Evolutionary conservation across 495 filamentous ascomycete genomes (phyloP).

Genomic region (Aspergillus nanangensis): DNA sequence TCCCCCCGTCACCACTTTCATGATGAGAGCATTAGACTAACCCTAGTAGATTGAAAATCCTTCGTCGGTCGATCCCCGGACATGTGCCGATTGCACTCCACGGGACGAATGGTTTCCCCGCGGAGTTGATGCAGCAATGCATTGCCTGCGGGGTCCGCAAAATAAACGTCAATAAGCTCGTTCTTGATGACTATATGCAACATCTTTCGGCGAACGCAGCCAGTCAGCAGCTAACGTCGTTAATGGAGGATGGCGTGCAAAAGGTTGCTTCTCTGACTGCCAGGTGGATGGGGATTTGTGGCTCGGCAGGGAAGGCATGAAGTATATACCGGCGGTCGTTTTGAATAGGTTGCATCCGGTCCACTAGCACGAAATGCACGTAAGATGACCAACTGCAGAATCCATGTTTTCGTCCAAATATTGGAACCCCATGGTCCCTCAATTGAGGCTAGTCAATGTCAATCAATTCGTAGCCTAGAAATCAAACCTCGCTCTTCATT

Average conservation of each 20-base stretch:
- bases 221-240: slow-evolving; percentile 58
- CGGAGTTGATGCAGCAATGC: slow-evolving; percentile 62
- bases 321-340: too few species aligned
- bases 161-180: slow-evolving; percentile 81
- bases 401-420: too few species aligned
- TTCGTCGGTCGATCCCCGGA: slow-evolving; percentile 58
- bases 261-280: slow-evolving; percentile 74
- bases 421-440: too few species aligned
- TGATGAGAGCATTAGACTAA: too few species aligned
- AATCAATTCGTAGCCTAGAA: too few species aligned
- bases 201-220: slow-evolving; percentile 61
- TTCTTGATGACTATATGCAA: slow-evolving; percentile 68
- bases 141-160: slow-evolving; percentile 70
- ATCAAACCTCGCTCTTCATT: too few species aligned
- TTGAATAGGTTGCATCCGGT: too few species aligned
- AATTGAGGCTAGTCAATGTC: too few species aligned
- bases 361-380: too few species aligned
- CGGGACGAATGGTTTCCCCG: slow-evolving; percentile 72
- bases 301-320: slow-evolving; percentile 60
- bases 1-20: too few species aligned
- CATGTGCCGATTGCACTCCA: slow-evolving; percentile 68
- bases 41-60: slow-evolving; percentile 56
- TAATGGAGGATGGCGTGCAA: slow-evolving; percentile 68
- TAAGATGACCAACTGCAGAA: too few species aligned
- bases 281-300: slow-evolving; percentile 67